Evolutionary conservation across 2,329 filamentous ascomycete species (phyloP), one percentile per base, ranked within the genome.

Genomic region (Phialophora tarda): DNA sequence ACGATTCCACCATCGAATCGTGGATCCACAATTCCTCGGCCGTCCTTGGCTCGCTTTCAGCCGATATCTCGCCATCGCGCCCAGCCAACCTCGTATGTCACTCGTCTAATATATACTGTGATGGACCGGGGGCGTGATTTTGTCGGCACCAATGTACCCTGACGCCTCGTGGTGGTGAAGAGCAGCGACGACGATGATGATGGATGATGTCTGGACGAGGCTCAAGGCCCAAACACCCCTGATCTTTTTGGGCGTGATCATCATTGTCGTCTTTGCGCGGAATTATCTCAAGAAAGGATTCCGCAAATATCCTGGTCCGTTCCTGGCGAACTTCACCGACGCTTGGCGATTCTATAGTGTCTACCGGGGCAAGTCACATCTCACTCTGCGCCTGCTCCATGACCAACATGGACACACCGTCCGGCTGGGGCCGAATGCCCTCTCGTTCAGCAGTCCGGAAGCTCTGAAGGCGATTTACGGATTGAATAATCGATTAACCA

Each of bases 391-490:
- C 5, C 38, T 41, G 6, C 82, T 94, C 0, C 91, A 95, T 75
- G 82, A 83, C 17, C 84, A 91, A 71, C 83, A 92, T 78, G 91
- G 91, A 55, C 86, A 90, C 73, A 82, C 94, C 2, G 90, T 94
- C 1, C 84, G 91, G 1, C 78, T 93, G 2, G 91, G 91, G 0
- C 91, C 91, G 0, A 93, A 92, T 69, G 81, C 81, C 0, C 77
- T 95, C 0, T 91, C 89, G 0, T 92, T 95, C 73, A 85, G 88
- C 2, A 85, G 92, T 70, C 90, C 91, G 0, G 85, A 85, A 65
- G 90, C 90, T 0, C 81, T 94, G 71, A 91, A 90, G 77, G 80
- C 82, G 6, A 93, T 95, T 50, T 95, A 95, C 75, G 91, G 91
- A 0, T 78, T 94, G 48, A 93, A 93, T 75, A 93, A 93, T 77